Evolutionary conservation across 495 filamentous ascomycete species (phyloP), one percentile per base, ranked within the genome.

Genomic region (Polyplosphaeria fusca): DNA sequence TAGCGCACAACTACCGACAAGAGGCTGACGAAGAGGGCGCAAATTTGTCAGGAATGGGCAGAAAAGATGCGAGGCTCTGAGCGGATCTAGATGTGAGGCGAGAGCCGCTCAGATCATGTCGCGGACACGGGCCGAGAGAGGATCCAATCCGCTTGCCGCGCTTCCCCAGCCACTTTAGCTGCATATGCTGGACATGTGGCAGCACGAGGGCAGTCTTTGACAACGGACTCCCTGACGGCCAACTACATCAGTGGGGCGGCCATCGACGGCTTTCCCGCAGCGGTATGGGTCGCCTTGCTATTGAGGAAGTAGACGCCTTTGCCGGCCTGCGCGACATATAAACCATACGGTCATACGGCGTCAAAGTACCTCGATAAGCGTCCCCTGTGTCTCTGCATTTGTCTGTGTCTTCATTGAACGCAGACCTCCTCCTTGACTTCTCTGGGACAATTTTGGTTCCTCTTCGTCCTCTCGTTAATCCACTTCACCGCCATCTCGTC

Each of bases 101-200:
- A 61, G 51, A 61, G 58, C 58, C 39, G 35, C 58, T 18, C 18
- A 32, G 39, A 42, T 32, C 48, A 23, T 45, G 11, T 53, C 48
- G 56, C 56, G 56, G 56, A 47, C 30, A 27, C 56, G 56, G 49
- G 48, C 56, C 56, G 48, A 48, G 30, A 4, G 35, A 27, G n/a
- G 48, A 52, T 39, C 56, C 56, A 60, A 60, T 60, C 56, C 19
- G 27, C 40, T 28, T 27, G n/a, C 13, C 16, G 23, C 23, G 58
- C 43, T 42, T 39, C 25, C 25, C 26, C 26, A 48, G 25, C n/a
- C 2, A 19, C 32, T 16, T 46, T 55, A 61, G 52, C 46, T 62
- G 59, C 59, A 62, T 51, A 48, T 18, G 28, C 19, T 56, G 45
- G 45, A 56, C 52, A 62, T 57, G 59, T 62, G 59, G 59, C 59